Base-by-base conservation (phyloP, 768 basidiomycete genomes). In the Tulasnella sp. region DNA sequence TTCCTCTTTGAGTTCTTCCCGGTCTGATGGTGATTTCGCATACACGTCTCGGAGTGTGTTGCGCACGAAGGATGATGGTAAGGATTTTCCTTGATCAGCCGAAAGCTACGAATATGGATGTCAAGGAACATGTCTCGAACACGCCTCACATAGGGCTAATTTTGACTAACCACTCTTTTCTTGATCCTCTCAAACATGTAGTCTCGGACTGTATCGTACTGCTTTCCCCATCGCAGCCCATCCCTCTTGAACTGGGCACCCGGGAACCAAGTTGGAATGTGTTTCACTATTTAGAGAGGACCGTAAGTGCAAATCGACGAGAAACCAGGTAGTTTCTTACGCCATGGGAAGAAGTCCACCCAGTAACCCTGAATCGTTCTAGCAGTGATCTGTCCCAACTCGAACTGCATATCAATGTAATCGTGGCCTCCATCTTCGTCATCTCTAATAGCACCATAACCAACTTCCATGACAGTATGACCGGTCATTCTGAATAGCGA, bases 391-490 rank as follows among this genome's bases (percentile, higher is more conserved):
- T 4, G 22, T 42, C 29, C 68, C 25, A 49, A 37, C 29, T 69
- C 31, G 39, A 37, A 45, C 11, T 64, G 45, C 64, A 69, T 39
- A 0, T 69, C 67, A 1, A 69, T 45, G 12, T 68, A 42, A 52
- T 76, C 82, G 52, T 81, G 81, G 38, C 85, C 77, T 45, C 84
- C 84, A 14, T 64, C 58, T 5, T 64, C 58, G 11, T 64, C 58
- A 31, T 64, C 58, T 64, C 58, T 11, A 11, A 31, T 64, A 64
- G 58, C 58, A 31, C 58, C 58, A 64, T 64, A 64, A 5, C 58
- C 58, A 64, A 64, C 58, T 31, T 64, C 58, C 1, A 64, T 64
- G n/a, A 64, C 58, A 1, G 29, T 25, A 64, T 64, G 58, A 2
- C 58, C 58, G n/a, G 58, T 64, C 58, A 64, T 31, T 15, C 58